Conservation (phyloP, 2,329 filamentous ascomycete species). For the Claviceps lovelessii region DNA sequence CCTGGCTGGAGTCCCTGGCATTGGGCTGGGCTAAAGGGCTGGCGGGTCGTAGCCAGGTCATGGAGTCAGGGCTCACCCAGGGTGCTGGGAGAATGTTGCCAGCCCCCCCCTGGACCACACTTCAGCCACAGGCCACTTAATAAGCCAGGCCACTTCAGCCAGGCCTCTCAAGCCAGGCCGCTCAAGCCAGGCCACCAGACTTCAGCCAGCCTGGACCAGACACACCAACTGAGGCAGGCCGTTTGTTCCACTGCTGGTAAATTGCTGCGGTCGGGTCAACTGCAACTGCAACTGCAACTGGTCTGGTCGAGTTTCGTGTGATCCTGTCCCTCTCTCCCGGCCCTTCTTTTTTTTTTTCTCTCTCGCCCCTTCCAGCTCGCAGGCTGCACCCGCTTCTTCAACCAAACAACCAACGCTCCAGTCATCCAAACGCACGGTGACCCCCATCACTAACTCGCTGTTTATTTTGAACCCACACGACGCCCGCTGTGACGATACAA, state of each 20-base stretch:
- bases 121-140: no score
- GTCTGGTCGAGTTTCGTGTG: not conserved
- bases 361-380: not conserved
- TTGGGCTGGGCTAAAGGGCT: no score
- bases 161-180: no score
- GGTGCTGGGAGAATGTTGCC: not conserved
- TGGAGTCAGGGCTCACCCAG: not conserved
- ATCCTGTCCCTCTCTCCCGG: slow-evolving; percentile 1
- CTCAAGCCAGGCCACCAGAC: no score
- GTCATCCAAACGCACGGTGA: not conserved
- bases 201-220: no score
- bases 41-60: not conserved
- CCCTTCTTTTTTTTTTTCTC: not conserved
- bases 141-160: no score
- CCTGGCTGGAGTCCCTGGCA: no score
- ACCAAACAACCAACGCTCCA: not conserved
- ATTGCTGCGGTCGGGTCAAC: no score
- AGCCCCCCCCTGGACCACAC: not conserved
- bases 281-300: no score
- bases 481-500: not conserved
- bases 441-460: slow-evolving; percentile 1
- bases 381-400: not conserved
- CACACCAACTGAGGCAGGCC: no score
- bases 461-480: not conserved
- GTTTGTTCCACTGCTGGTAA: no score